Conservation (phyloP, 257 asterid genomes). For the Cordia subcordata region DNA sequence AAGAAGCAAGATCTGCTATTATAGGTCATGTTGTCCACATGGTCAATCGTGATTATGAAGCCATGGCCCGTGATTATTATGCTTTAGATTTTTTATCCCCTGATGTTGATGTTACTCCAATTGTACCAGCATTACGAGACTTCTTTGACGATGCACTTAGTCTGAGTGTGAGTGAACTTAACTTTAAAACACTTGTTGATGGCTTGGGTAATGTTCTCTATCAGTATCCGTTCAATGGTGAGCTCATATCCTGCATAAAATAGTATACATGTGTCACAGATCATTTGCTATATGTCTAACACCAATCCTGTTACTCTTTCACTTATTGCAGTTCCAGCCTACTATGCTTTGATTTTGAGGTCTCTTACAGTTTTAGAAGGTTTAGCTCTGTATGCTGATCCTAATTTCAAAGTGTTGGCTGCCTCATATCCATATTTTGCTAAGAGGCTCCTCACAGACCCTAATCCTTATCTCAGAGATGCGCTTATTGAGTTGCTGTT, state of each 20-base stretch:
- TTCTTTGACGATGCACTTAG: slow-evolving; percentile 92
- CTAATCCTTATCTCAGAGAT: slow-evolving; percentile 98
- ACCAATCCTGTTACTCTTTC: slow-evolving; percentile 16
- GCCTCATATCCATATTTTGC: slow-evolving; percentile 99
- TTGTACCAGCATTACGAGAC: slow-evolving; percentile 77
- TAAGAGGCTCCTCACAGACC: slow-evolving; percentile 96
- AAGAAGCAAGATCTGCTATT: slow-evolving; percentile 91
- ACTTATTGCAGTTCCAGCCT: slow-evolving; percentile 85
- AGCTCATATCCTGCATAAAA: slow-evolving; percentile 22
- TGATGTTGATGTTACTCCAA: slow-evolving; percentile 91
- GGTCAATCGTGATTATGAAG: slow-evolving; percentile 98
- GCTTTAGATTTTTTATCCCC: slow-evolving; percentile 87
- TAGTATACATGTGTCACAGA: background rate
- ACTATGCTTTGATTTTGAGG: slow-evolving; percentile 95
- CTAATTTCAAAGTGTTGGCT: slow-evolving; percentile 94
- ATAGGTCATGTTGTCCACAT: slow-evolving; percentile 99
- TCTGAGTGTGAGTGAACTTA: slow-evolving; percentile 93
- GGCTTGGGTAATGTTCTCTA: slow-evolving; percentile 88
- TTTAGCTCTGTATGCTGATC: slow-evolving; percentile 93
- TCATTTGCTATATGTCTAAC: slow-evolving; percentile 17
- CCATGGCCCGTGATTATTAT: slow-evolving; percentile 99
- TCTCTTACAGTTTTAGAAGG: slow-evolving; percentile 99
- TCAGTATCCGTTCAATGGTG: slow-evolving; percentile 91
- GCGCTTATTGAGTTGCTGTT: slow-evolving; percentile 97
- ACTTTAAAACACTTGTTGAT: slow-evolving; percentile 92